Conservation (phyloP, 1,284 basidiomycete species). For the Inonotus hispidus region DNA sequence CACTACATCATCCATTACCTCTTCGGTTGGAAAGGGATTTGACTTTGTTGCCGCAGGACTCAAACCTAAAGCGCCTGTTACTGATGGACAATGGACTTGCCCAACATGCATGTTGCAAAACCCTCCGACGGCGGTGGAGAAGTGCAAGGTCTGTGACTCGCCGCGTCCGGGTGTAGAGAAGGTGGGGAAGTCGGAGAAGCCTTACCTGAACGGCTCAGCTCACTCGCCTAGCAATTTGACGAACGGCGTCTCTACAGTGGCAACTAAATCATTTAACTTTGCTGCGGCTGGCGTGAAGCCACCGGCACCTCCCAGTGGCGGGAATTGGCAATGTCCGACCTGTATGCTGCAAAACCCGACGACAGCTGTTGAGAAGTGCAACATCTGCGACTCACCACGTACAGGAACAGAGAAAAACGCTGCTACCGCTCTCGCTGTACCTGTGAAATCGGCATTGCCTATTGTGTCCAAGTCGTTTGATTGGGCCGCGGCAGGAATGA, state of each 20-base stretch:
- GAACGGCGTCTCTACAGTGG: not conserved
- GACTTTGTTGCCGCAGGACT: constrained; percentile 50
- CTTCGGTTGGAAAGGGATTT: constrained; percentile 30
- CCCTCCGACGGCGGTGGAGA: constrained; percentile 27
- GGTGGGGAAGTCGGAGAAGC: not conserved
- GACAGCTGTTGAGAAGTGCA: constrained; percentile 42
- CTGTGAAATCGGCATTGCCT: constrained; percentile 15
- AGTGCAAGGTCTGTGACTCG: constrained; percentile 39
- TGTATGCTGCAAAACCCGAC: constrained; percentile 44
- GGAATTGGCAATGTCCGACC: constrained; percentile 40
- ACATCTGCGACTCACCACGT: constrained; percentile 42
- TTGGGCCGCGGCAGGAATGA: constrained; percentile 44
- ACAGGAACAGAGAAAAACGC: constrained; percentile 24
- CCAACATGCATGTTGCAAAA: constrained; percentile 37
- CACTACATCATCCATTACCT: not conserved
- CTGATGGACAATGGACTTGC: constrained; percentile 37
- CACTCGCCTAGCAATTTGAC: not conserved
- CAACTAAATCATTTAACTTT: not conserved
- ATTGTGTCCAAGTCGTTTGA: constrained; percentile 36
- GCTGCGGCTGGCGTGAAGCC: constrained; percentile 33
- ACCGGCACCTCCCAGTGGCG: constrained; percentile 21
- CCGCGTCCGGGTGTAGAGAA: constrained; percentile 28
- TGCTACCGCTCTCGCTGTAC: constrained; percentile 12
- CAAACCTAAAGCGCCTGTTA: constrained; percentile 31
- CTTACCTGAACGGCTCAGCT: not conserved